Base-by-base conservation (phyloP, 257 asterid species). In the Nicotiana otophora region DNA sequence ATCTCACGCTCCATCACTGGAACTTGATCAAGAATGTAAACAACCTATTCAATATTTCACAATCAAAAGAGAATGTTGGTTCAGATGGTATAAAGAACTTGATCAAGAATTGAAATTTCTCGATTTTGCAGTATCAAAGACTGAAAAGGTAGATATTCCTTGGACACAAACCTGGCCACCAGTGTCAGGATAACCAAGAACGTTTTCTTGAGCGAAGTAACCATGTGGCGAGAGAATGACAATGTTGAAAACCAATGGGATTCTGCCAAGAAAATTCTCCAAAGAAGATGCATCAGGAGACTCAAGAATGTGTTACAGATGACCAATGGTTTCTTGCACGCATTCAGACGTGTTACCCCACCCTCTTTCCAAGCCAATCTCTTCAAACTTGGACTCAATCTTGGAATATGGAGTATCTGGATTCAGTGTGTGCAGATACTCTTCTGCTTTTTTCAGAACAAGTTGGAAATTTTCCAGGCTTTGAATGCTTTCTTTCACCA, bases 21-120 rank as follows among this genome's bases (percentile, higher is more conserved):
- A 63, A 87, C 90, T 87, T 87, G 90, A 85, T 85, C 88, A 58
- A 85, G 77, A 58, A 87, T 85, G 86, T 87, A 87, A 12, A 87
- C 88, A 68, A 87, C 87, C 90, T 87, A 74, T 15, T 42, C 39
- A 26, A 63, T 17, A 63, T 20, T 57, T 61, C 31, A 61, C 57
- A 61, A 8, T 6, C 31, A 23, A 19, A 15, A 53, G 66, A 61
- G 66, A 60, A n/a, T 60, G 65, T 3, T 33, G 26, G n/a, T 66
- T 66, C 23, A 34, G 30, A 19, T 42, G n/a, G 33, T 70, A n/a
- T 20, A 26, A 70, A 20, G 58, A n/a, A 70, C 5, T 5, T 39
- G 58, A 42, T 42, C 33, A 34, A 70, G 78, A 72, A 42, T 12
- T 31, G 46, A 42, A 42, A 12, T 46, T 46, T 72, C 20, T 72